Percentiles rank a stretch among this genome's conserved stretches.
These are phyloP conservation scores for Xylaria sp. DNA, from an alignment of 2,329 filamentous ascomycete genomes.

Conservation along the genomic window DNA sequence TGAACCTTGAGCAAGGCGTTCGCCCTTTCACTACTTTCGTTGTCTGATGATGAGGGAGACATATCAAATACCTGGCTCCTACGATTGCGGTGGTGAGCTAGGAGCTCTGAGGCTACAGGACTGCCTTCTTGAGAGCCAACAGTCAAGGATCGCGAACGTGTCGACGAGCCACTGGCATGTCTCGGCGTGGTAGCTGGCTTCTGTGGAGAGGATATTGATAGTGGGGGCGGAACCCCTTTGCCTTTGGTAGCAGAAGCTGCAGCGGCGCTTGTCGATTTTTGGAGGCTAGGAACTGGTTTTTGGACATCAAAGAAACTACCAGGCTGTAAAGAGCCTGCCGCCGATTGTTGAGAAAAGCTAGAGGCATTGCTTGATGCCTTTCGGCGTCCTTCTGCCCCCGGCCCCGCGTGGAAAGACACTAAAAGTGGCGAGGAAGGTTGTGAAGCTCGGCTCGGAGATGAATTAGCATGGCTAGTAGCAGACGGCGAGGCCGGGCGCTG, in stretches of 20 bases:
- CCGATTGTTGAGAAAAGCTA: slow-evolving; percentile 79
- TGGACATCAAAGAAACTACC: slow-evolving; percentile 74
- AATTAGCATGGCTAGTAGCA: slow-evolving; percentile 75
- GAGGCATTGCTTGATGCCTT: slow-evolving; percentile 94
- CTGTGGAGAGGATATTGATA: slow-evolving; percentile 67
- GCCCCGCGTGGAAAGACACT: slow-evolving; percentile 92
- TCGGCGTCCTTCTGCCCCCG: slow-evolving; percentile 76
- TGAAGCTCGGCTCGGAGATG: slow-evolving; percentile 84
- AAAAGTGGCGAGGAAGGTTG: slow-evolving; percentile 86
- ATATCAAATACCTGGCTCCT: slow-evolving; percentile 95
- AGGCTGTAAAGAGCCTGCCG: slow-evolving; percentile 68
- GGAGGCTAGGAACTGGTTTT: slow-evolving; percentile 63
- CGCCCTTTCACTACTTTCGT: slow-evolving; percentile 83
- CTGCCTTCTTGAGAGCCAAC: slow-evolving; percentile 94
- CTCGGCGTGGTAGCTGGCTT: slow-evolving; percentile 66
- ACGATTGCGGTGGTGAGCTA: slow-evolving; percentile 81
- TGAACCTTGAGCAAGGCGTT: slow-evolving; percentile 92
- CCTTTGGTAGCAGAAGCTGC: slow-evolving; percentile 63
- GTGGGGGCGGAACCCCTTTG: slow-evolving; percentile 54
- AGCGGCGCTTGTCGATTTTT: slow-evolving; percentile 63
- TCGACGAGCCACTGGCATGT: slow-evolving; percentile 65
- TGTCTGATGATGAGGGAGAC: slow-evolving; percentile 96
- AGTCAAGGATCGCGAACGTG: slow-evolving; percentile 84
- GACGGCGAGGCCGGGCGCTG: slow-evolving; percentile 89
- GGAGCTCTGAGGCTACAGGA: slow-evolving; percentile 69